Conservation (phyloP, 2,329 filamentous ascomycete species). For the Hypoxylon sp. region DNA sequence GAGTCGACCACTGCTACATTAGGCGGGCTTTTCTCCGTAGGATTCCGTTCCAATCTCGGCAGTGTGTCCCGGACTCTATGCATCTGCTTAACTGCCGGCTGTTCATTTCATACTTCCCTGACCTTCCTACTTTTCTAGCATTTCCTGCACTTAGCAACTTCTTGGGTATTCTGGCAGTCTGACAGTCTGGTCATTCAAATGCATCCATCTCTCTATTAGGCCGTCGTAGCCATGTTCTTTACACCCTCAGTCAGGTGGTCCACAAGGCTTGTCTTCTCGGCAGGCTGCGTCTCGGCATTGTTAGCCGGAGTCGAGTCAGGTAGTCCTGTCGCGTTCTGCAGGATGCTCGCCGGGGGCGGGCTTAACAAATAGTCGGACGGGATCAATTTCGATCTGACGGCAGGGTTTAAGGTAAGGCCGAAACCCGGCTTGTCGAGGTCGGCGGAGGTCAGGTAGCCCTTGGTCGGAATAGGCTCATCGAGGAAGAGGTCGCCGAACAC, state of each 20-base stretch:
- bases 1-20: slow-evolving; percentile 35
- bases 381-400: slow-evolving; percentile 78
- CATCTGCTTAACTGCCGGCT: slow-evolving; percentile 26
- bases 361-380: slow-evolving; percentile 80
- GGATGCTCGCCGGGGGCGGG: slow-evolving; percentile 69
- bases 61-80: slow-evolving; percentile 22
- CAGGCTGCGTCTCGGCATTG: slow-evolving; percentile 29
- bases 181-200: slow-evolving; percentile 22
- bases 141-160: slow-evolving; percentile 16
- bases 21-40: slow-evolving; percentile 33
- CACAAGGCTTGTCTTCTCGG: slow-evolving; percentile 37
- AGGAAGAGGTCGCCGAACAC: slow-evolving; percentile 93
- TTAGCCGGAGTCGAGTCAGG: slow-evolving; percentile 19
- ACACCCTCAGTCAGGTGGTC: slow-evolving; percentile 46
- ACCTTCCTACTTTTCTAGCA: slow-evolving; percentile 1
- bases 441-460: slow-evolving; percentile 84
- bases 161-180: slow-evolving; percentile 14
- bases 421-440: slow-evolving; percentile 92
- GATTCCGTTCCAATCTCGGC: slow-evolving; percentile 43
- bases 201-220: slow-evolving; percentile 13
- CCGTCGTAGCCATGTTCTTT: slow-evolving; percentile 41
- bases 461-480: slow-evolving; percentile 89
- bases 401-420: slow-evolving; percentile 87
- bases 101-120: slow-evolving; percentile 21
- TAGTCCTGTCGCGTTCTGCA: slow-evolving; percentile 53